These are phyloP conservation scores for Alternaria gansuensis DNA, from an alignment of 2,329 filamentous ascomycete genomes.

Conservation along the genomic window DNA sequence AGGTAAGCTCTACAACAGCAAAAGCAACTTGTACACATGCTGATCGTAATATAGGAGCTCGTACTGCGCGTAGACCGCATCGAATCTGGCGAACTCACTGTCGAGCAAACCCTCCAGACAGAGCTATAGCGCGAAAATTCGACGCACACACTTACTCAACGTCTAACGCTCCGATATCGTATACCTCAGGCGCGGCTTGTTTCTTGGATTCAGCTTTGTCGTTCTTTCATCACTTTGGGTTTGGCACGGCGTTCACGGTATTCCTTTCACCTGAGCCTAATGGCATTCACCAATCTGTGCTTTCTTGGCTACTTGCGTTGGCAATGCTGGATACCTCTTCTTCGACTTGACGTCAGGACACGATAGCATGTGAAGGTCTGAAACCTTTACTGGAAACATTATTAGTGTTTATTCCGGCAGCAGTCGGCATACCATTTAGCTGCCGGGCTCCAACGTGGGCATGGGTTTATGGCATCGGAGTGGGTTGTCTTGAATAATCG, in stretches of 20 bases:
- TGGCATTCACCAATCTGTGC: neutral
- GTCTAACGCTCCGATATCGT: conserved; percentile 1
- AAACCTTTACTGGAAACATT: conserved; percentile 23
- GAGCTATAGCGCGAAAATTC: conserved; percentile 37
- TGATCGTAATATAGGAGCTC: conserved; percentile 48
- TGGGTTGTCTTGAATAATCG: conserved; percentile 1
- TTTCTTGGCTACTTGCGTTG: neutral
- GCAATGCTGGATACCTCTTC: conserved; percentile 21
- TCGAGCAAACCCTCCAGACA: conserved; percentile 45
- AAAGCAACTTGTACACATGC: conserved; percentile 5
- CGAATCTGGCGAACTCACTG: conserved; percentile 51
- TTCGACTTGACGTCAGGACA: conserved; percentile 11
- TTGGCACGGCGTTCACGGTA: conserved; percentile 3
- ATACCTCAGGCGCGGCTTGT: neutral
- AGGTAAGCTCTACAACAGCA: conserved; percentile 56
- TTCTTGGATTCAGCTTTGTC: neutral
- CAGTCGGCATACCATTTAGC: neutral
- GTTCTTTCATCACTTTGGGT: neutral
- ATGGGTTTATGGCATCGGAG: neutral
- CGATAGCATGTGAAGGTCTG: neutral
- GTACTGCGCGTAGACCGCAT: conserved; percentile 55
- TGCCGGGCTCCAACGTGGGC: neutral
- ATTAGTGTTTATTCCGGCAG: conserved; percentile 26
- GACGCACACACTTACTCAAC: conserved; percentile 1
- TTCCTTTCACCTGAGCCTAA: neutral